Evolutionary conservation across 2,329 filamentous ascomycete species (phyloP).

Genomic region (Fusarium tricinctum): DNA sequence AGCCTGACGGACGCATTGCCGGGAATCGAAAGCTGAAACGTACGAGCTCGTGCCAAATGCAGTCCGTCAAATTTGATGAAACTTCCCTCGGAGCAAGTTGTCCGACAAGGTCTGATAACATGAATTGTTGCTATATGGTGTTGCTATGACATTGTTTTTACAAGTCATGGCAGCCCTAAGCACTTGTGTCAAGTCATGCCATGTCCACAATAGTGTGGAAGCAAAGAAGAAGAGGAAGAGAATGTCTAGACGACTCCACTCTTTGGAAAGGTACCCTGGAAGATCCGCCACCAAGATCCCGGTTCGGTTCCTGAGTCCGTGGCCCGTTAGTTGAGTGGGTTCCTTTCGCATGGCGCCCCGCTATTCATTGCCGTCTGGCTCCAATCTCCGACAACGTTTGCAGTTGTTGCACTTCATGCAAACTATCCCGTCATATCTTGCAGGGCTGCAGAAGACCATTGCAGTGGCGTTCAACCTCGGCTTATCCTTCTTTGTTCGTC

Average conservation of each 20-base stretch:
- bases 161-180: slow-evolving; percentile 19
- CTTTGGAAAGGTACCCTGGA: slow-evolving; percentile 23
- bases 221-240: slow-evolving; percentile 1
- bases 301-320: slow-evolving; percentile 35
- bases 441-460: slow-evolving; percentile 34
- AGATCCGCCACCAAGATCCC: slow-evolving; percentile 32
- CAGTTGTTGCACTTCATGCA: slow-evolving; percentile 24
- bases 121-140: slow-evolving; percentile 16
- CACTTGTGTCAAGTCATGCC: slow-evolving; percentile 1
- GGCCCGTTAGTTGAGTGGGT: slow-evolving; percentile 27
- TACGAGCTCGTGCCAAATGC: slow-evolving; percentile 8
- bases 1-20: slow-evolving; percentile 1
- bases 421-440: slow-evolving; percentile 13
- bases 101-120: slow-evolving; percentile 4
- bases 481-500: not conserved
- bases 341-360: slow-evolving; percentile 42
- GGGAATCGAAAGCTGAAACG: slow-evolving; percentile 37
- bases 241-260: slow-evolving; percentile 14
- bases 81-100: slow-evolving; percentile 16
- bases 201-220: slow-evolving; percentile 13
- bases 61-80: slow-evolving; percentile 5
- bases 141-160: slow-evolving; percentile 6
- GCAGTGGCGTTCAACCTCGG: slow-evolving; percentile 3
- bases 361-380: slow-evolving; percentile 25
- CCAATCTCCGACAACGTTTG: slow-evolving; percentile 34